Evolutionary conservation across 2,329 filamentous ascomycete genomes (phyloP).

Genomic region (Venturia asperata): DNA sequence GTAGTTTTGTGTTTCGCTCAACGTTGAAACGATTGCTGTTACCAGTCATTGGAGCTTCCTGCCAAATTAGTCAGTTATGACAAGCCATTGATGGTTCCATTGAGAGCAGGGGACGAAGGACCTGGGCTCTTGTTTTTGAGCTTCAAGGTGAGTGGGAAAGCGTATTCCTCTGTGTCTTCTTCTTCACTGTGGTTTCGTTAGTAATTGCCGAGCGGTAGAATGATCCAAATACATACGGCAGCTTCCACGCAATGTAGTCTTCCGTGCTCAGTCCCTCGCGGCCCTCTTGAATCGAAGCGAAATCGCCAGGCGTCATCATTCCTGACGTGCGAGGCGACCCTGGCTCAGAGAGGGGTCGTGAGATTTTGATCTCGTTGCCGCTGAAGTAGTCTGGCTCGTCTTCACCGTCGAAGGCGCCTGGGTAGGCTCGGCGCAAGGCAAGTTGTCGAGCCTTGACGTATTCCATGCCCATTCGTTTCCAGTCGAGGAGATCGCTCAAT

Average conservation of each 20-base stretch:
- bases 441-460: constrained; percentile 96
- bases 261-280: constrained; percentile 89
- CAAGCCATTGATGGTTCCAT: constrained; percentile 18
- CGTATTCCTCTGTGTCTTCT: constrained; percentile 77
- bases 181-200: constrained; percentile 60
- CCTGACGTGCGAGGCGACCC: constrained; percentile 87
- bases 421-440: constrained; percentile 85
- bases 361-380: constrained; percentile 90
- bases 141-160: constrained; percentile 56
- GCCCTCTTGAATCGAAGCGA: constrained; percentile 91
- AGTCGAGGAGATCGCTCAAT: constrained; percentile 88
- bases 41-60: not conserved
- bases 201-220: constrained; percentile 20
- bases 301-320: constrained; percentile 99
- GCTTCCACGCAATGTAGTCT: constrained; percentile 96
- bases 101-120: constrained; percentile 18
- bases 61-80: constrained; percentile 7
- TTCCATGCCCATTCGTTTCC: constrained; percentile 99
- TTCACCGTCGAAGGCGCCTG: constrained; percentile 67
- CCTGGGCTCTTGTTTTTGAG: constrained; percentile 34
- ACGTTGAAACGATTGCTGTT: not conserved
- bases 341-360: constrained; percentile 84
- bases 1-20: not conserved
- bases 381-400: constrained; percentile 88
- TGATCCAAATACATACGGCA: constrained; percentile 62